Conservation (phyloP, 768 basidiomycete species). For the Artomyces pyxidatus region DNA sequence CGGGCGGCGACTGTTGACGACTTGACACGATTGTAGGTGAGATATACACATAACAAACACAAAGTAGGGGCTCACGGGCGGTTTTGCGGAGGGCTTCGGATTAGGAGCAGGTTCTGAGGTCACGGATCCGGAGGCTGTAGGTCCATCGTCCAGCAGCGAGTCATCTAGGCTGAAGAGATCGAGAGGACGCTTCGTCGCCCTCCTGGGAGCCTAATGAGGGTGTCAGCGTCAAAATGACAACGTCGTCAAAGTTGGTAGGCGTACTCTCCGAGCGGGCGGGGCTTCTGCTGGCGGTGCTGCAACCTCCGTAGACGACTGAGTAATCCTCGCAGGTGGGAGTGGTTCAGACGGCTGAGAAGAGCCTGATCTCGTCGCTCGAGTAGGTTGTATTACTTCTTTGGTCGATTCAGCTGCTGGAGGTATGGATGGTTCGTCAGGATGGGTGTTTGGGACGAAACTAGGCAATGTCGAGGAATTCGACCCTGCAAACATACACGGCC, state of each 20-base stretch:
- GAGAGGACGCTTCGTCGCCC: not conserved
- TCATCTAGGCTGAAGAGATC: not conserved
- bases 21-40: no score
- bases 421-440: conserved; percentile 1
- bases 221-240: not conserved
- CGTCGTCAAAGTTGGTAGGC: not conserved
- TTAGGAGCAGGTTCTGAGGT: not conserved
- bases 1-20: no score
- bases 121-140: not conserved
- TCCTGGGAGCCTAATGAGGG: not conserved
- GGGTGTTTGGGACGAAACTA: not conserved
- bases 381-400: no score
- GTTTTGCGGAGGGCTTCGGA: not conserved
- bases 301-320: no score
- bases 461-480: not conserved
- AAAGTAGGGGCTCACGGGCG: not conserved
- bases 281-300: no score
- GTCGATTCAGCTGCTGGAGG: not conserved
- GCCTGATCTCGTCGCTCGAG: no score
- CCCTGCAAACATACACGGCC: not conserved
- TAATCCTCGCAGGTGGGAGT: no score
- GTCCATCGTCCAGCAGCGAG: not conserved
- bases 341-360: no score
- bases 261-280: no score
- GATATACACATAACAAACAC: not conserved